A percentile compares a stretch with the other conserved stretches of the same genome.
These are phyloP conservation scores for Lachnellula occidentalis DNA, from an alignment of 2,329 filamentous ascomycete genomes.

Conservation along the genomic window DNA sequence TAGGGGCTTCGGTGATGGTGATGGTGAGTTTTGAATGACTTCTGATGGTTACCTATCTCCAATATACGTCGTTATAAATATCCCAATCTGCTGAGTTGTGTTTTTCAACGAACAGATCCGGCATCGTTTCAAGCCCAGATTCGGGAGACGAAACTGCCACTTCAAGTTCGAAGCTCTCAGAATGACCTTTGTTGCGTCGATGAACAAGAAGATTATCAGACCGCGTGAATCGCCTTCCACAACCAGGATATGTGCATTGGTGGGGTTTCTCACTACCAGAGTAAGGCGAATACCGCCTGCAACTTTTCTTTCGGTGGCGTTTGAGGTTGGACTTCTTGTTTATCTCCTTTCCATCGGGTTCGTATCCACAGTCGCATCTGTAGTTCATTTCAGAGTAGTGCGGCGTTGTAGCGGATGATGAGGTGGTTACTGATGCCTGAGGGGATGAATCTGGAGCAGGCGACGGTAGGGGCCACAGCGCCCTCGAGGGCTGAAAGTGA, in stretches of 20 bases:
- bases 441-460: not conserved
- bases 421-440: not conserved
- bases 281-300: not conserved
- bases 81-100: not conserved
- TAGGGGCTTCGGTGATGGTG: too few species aligned
- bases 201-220: not conserved
- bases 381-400: not conserved
- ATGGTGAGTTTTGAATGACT: too few species aligned
- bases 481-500: too few species aligned
- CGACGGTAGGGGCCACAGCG: not conserved
- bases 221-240: not conserved
- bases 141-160: not conserved
- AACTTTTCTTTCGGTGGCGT: not conserved
- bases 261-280: not conserved
- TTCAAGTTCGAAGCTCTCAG: not conserved
- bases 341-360: not conserved
- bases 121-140: not conserved
- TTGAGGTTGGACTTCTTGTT: not conserved
- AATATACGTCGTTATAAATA: not conserved
- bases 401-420: not conserved
- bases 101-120: not conserved
- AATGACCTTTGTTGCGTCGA: not conserved
- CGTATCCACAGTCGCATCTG: not conserved
- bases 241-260: not conserved
- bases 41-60: not conserved